A percentile compares a stretch with the other conserved stretches of the same genome.
These are phyloP conservation scores for Hortiboletus flavorubellus DNA, from an alignment of 768 basidiomycete species.

Conservation along the genomic window DNA sequence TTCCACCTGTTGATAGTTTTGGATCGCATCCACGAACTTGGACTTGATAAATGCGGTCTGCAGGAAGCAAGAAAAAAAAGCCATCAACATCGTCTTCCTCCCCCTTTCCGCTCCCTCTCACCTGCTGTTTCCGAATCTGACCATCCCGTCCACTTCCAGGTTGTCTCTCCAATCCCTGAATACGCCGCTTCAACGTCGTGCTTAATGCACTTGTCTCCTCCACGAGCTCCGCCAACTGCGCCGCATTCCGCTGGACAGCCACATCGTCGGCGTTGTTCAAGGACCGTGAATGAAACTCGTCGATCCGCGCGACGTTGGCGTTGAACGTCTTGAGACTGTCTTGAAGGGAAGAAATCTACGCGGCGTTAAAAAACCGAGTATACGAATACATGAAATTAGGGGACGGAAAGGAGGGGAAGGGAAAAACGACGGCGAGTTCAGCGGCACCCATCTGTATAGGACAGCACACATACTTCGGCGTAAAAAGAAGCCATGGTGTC, in stretches of 20 bases:
- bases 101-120: slow-evolving; percentile 20
- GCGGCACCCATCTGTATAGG: not conserved
- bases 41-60: slow-evolving; percentile 63
- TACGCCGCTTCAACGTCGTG: slow-evolving; percentile 61
- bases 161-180: slow-evolving; percentile 68
- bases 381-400: not conserved
- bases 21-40: slow-evolving; percentile 83
- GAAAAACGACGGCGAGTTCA: not conserved
- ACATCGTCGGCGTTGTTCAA: slow-evolving; percentile 75
- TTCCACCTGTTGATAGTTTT: slow-evolving; percentile 81
- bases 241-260: slow-evolving; percentile 55
- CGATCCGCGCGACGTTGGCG: slow-evolving; percentile 63
- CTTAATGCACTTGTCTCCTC: slow-evolving; percentile 71
- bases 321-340: slow-evolving; percentile 66
- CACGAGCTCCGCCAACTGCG: slow-evolving; percentile 66
- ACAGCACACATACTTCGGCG: slow-evolving; percentile 52
- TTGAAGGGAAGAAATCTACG: slow-evolving; percentile 72
- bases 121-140: slow-evolving; percentile 78
- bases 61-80: not conserved
- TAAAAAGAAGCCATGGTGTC: slow-evolving; percentile 72
- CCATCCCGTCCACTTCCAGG: slow-evolving; percentile 62
- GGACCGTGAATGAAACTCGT: slow-evolving; percentile 70
- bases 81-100: slow-evolving; percentile 16
- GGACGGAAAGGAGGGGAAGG: not conserved
- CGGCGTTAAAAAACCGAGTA: not conserved